These are phyloP conservation scores for Colletotrichum sp. DNA, from an alignment of 2,329 filamentous ascomycete genomes.

Conservation along the genomic window DNA sequence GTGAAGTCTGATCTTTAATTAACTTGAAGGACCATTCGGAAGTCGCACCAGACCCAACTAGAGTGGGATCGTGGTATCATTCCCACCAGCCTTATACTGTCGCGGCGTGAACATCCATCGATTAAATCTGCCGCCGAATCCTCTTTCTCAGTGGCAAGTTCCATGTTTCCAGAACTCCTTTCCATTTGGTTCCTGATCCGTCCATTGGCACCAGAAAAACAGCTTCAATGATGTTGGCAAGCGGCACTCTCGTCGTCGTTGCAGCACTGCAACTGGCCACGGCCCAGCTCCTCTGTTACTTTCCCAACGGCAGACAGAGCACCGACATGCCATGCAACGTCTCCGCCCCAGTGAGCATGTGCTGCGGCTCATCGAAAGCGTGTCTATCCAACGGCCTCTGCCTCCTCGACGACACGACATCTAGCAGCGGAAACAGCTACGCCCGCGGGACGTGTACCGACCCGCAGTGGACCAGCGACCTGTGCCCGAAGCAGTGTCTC, in stretches of 20 bases:
- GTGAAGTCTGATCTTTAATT: background rate
- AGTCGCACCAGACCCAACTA: background rate
- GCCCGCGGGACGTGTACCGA: background rate
- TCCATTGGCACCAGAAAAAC: background rate
- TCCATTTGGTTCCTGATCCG: rapidly evolving
- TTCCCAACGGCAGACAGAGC: background rate
- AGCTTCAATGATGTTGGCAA: background rate
- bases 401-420: background rate
- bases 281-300: background rate
- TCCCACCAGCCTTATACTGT: background rate
- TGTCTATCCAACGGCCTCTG: background rate
- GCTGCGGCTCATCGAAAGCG: background rate
- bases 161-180: background rate
- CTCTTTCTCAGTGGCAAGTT: background rate
- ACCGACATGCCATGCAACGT: background rate
- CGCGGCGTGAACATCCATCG: background rate
- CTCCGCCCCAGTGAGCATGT: background rate
- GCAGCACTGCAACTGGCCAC: background rate
- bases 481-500: background rate
- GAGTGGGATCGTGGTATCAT: background rate
- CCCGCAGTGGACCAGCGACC: background rate
- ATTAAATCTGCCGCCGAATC: background rate
- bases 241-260: background rate
- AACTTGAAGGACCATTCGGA: background rate
- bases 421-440: background rate